Percentiles rank a stretch among this genome's conserved stretches.
Evolutionary conservation across 2,329 filamentous ascomycete species (phyloP).

Genomic region (Colletotrichum sp.): DNA sequence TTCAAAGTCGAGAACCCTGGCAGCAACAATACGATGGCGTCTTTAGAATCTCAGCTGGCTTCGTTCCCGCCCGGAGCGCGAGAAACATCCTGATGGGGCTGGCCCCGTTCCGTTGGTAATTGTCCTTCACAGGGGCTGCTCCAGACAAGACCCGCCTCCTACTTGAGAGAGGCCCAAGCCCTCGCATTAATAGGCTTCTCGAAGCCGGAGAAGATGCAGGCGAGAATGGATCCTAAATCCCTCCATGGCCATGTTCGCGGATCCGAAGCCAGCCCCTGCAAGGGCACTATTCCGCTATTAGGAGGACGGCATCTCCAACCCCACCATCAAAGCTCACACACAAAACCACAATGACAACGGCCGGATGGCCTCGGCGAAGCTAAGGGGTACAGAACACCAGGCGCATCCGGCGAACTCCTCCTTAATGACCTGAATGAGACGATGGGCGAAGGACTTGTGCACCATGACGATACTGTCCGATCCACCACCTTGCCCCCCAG

Average conservation of each 20-base stretch:
- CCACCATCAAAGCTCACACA: neutral
- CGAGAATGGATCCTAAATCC: neutral
- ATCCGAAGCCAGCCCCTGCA: neutral
- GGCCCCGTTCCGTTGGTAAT: neutral
- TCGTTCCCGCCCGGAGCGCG: neutral
- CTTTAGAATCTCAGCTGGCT: neutral
- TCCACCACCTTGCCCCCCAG: neutral
- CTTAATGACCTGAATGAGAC: neutral
- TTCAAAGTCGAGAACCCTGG: neutral
- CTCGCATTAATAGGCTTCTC: neutral
- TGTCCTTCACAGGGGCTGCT: neutral
- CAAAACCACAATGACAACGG: neutral
- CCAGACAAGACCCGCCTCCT: neutral
- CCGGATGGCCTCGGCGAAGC: neutral
- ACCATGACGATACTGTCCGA: neutral
- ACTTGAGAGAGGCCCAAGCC: neutral
- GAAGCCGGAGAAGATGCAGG: neutral
- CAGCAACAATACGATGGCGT: neutral
- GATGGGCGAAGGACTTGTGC: neutral
- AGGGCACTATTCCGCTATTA: neutral
- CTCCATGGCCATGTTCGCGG: neutral
- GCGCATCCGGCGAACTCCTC: neutral
- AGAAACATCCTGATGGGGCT: neutral
- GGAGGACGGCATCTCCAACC: neutral
- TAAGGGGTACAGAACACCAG: neutral